These are phyloP conservation scores for Thymus mandschuricus DNA, from an alignment of 257 asterid species.

Conservation along the genomic window DNA sequence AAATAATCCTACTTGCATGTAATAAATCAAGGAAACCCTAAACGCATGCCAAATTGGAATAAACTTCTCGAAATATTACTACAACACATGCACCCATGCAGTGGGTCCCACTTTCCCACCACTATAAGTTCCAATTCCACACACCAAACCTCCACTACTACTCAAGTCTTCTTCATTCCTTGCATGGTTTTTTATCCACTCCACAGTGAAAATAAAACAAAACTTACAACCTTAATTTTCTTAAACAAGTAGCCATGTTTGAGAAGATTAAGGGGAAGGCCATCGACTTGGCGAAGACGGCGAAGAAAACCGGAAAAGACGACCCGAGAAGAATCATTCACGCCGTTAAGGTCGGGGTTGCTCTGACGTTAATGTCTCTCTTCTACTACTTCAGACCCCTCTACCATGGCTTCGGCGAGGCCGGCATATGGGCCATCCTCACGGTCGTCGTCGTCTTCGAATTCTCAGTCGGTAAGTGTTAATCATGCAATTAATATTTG, in stretches of 20 bases:
- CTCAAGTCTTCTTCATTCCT: background rate
- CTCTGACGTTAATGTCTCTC: conserved; percentile 56
- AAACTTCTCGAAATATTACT: no score
- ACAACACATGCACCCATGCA: background rate
- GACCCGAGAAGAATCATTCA: conserved; percentile 66
- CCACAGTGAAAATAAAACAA: no score
- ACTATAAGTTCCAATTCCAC: conserved; percentile 25
- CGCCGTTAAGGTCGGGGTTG: conserved; percentile 61
- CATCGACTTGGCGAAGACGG: background rate
- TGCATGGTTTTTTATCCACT: background rate
- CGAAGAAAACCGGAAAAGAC: conserved; percentile 49
- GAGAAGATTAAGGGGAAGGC: conserved; percentile 26
- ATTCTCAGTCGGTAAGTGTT: conserved; percentile 56
- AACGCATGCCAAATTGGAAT: conserved; percentile 24
- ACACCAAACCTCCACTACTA: background rate
- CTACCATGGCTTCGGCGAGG: conserved; percentile 57
- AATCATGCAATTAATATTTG: no score
- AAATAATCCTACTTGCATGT: background rate
- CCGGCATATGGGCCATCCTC: conserved; percentile 71
- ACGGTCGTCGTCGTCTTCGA: conserved; percentile 70
- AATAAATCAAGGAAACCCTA: background rate
- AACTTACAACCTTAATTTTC: no score
- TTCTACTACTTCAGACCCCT: conserved; percentile 61
- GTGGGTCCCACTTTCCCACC: background rate
- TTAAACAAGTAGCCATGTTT: background rate